Evolutionary conservation across 257 asterid genomes (phyloP).

Genomic region (Sherardia arvensis): DNA sequence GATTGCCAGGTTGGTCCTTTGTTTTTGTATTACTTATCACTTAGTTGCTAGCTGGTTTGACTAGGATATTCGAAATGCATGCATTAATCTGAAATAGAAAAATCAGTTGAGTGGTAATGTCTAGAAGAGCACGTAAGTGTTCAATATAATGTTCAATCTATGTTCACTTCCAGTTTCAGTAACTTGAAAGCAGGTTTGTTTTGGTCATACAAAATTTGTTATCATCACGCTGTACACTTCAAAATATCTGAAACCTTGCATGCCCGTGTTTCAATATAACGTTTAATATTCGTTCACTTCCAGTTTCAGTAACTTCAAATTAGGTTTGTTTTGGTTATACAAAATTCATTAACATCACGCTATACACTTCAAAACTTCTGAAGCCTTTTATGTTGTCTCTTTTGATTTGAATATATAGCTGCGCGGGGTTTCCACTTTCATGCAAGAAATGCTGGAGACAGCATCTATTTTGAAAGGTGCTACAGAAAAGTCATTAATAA

Average conservation of each 20-base stretch:
- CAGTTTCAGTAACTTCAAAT: no score
- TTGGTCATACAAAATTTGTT: not conserved
- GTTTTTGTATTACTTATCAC: not conserved
- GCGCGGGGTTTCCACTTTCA: constrained; percentile 97
- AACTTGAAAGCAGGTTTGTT: not conserved
- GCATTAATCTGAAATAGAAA: not conserved
- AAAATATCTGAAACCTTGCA: no score
- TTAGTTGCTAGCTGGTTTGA: not conserved
- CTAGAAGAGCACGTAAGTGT: not conserved
- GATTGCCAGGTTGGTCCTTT: constrained; percentile 74
- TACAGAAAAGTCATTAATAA: constrained; percentile 69
- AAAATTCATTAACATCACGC: not conserved
- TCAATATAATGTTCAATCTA: no score
- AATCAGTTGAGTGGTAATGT: no score
- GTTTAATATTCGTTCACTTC: no score
- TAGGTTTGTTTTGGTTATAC: no score
- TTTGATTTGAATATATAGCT: constrained; percentile 32
- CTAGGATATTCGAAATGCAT: not conserved
- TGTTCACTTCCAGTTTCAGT: not conserved
- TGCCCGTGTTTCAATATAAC: no score
- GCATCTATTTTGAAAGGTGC: constrained; percentile 99
- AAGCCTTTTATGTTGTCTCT: not conserved
- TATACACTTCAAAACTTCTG: not conserved
- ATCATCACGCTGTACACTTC: no score
- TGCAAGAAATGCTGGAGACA: constrained; percentile 99